These are phyloP conservation scores for Aspergillus steynii DNA, from an alignment of 495 filamentous ascomycete genomes.

Conservation along the genomic window DNA sequence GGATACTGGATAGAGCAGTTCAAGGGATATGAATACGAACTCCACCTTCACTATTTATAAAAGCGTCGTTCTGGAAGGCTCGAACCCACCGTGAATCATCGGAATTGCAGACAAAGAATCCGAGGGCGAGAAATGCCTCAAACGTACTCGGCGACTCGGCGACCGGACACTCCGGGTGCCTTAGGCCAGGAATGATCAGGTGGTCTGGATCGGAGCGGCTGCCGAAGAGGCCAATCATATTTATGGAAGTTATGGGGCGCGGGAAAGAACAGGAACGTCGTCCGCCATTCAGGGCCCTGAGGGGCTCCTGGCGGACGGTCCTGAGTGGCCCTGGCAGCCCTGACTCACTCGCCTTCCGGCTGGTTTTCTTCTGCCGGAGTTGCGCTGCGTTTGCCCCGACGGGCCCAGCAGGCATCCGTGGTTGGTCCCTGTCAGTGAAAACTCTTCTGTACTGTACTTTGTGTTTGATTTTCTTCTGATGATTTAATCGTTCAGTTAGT, in stretches of 20 bases:
- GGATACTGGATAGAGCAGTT: too few relatives aligned
- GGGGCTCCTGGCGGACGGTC: too few relatives aligned
- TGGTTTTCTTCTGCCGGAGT: too few relatives aligned
- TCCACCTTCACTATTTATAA: not conserved
- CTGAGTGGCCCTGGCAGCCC: not conserved
- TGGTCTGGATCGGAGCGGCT: too few relatives aligned
- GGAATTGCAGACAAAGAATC: not conserved
- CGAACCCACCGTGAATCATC: not conserved
- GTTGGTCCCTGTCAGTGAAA: not conserved
- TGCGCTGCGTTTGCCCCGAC: too few relatives aligned
- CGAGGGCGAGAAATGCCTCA: not conserved
- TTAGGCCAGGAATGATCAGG: too few relatives aligned
- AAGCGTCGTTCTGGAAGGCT: not conserved
- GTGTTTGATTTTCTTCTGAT: not conserved
- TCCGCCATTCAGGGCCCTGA: too few relatives aligned
- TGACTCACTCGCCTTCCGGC: not conserved
- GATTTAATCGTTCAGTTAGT: too few relatives aligned
- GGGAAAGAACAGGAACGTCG: too few relatives aligned
- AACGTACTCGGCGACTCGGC: not conserved
- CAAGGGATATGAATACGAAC: too few relatives aligned
- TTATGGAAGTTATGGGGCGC: too few relatives aligned
- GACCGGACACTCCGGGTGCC: not conserved
- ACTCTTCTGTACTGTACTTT: not conserved
- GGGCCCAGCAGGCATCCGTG: not conserved
- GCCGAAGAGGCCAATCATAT: too few relatives aligned